Evolutionary conservation across 495 filamentous ascomycete species (phyloP), one percentile per base, ranked within the genome.

Genomic region (Patellaria atrata): DNA sequence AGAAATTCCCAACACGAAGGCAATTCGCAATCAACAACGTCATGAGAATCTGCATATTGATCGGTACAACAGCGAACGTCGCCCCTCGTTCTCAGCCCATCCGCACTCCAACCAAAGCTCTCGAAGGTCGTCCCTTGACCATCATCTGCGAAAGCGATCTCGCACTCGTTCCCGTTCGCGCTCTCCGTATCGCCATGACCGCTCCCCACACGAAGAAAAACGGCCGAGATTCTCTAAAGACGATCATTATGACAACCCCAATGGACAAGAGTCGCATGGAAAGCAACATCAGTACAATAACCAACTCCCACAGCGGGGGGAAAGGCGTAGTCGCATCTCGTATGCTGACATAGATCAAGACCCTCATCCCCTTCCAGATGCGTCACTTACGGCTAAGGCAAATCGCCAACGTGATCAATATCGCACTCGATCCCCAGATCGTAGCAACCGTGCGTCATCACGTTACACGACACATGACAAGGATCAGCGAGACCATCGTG

Each of bases 1-100:
- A 60, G 85, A 93, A 71, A 85, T 92, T 59, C 61, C 79, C 62
- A 82, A 79, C 69, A 71, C 70, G 70, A 73, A 75, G 65, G 61
- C 60, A 69, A 71, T 65, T n/a, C n/a, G 67, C 66, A 71, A 73
- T 68, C 66, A 61, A 65, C 58, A 73, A 71, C 52, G 56, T 82
- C 83, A 70, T 74, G 71, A 67, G 64, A 67, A 65, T 77, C 75
- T 61, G 66, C 76, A 50, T 64, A 70, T 74, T 76, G 73, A 61
- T 71, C 62, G 64, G 75, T 65, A 62, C 71, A 82, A 73, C 77
- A 80, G 75, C 71, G 75, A 70, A 67, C 65, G 55, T 65, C 72
- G n/a, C n/a, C n/a, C n/a, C n/a, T n/a, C n/a, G n/a, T n/a, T n/a
- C n/a, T n/a, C 60, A 75, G 67, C 71, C 67, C 39, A 58, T 45